Conservation (phyloP, 2,329 filamentous ascomycete genomes). For the Clonostachys rhizophaga region DNA sequence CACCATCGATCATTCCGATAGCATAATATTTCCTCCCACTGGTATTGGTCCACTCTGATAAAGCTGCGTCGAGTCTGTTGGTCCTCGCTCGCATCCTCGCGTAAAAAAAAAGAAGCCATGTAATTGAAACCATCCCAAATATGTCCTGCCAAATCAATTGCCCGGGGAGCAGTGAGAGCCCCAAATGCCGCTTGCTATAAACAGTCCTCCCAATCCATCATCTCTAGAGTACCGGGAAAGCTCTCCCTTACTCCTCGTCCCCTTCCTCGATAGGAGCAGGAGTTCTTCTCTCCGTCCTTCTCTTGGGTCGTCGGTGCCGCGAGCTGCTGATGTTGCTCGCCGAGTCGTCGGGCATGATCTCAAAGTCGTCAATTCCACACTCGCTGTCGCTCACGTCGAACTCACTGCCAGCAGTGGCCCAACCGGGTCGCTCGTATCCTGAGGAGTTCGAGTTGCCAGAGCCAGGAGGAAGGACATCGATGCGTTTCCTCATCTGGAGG, state of each 20-base stretch:
- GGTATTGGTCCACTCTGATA: no score
- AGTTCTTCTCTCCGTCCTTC: conserved; percentile 63
- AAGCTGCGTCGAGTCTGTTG: no score
- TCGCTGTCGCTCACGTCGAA: conserved; percentile 52
- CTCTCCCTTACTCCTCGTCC: conserved; percentile 45
- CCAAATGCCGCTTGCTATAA: no score
- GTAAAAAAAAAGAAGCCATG: no score
- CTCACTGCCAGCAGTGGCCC: conserved; percentile 28
- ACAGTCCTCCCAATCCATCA: no score
- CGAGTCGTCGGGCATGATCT: conserved; percentile 72
- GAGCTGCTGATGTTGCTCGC: conserved; percentile 78
- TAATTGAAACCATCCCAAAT: no score
- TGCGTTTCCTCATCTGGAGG: conserved; percentile 54
- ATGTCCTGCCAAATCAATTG: no score
- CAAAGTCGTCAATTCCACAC: conserved; percentile 51
- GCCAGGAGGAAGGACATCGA: conserved; percentile 46
- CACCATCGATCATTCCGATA: no score
- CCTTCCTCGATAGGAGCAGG: conserved; percentile 74
- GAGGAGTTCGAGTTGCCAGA: conserved; percentile 37
- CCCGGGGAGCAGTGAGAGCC: no score
- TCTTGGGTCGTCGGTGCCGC: conserved; percentile 60
- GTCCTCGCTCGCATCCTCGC: no score
- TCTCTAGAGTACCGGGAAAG: no score
- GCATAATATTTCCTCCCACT: no score
- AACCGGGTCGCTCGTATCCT: conserved; percentile 36